Evolutionary conservation across 495 filamentous ascomycete species (phyloP).

Genomic region (Talaromyces trachyspermus): DNA sequence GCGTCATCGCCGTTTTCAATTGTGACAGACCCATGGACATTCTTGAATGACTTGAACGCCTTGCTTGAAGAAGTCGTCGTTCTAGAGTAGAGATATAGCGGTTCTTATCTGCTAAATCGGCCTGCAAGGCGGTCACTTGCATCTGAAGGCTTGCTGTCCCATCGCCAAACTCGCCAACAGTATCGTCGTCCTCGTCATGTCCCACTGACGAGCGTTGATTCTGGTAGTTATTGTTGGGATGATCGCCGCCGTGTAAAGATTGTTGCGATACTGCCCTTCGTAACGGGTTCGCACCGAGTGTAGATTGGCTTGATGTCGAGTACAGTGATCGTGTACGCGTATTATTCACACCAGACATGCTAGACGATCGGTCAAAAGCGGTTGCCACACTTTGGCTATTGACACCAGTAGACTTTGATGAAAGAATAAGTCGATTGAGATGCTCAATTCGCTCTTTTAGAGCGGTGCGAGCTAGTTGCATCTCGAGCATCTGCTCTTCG

Average conservation of each 20-base stretch:
- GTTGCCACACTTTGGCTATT: conserved; percentile 68
- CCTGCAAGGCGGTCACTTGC: conserved; percentile 81
- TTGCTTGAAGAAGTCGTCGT: conserved; percentile 82
- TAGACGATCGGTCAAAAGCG: conserved; percentile 60
- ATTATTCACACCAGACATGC: conserved; percentile 47
- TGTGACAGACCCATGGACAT: conserved; percentile 62
- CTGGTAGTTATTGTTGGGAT: conserved; percentile 28
- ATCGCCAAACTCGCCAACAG: conserved; percentile 73
- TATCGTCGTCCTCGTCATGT: conserved; percentile 63
- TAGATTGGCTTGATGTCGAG: conserved; percentile 69
- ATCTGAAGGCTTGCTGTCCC: conserved; percentile 73
- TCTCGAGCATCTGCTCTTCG: conserved; percentile 95
- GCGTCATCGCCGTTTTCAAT: conserved; percentile 57
- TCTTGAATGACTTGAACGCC: conserved; percentile 81
- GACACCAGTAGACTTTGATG: conserved; percentile 90
- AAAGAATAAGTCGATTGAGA: conserved; percentile 88
- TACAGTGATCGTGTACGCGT: conserved; percentile 51
- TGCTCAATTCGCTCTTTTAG: conserved; percentile 97
- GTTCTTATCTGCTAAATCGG: conserved; percentile 91
- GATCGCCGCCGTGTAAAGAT: conserved; percentile 42
- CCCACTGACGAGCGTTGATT: conserved; percentile 26
- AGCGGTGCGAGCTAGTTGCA: conserved; percentile 92
- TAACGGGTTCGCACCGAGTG: conserved; percentile 45
- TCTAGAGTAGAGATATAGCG: conserved; percentile 93
- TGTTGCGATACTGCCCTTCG: conserved; percentile 60